Evolutionary conservation across 176 grass and related monocot species (phyloP).

Genomic region (Thinopyrum elongatum): DNA sequence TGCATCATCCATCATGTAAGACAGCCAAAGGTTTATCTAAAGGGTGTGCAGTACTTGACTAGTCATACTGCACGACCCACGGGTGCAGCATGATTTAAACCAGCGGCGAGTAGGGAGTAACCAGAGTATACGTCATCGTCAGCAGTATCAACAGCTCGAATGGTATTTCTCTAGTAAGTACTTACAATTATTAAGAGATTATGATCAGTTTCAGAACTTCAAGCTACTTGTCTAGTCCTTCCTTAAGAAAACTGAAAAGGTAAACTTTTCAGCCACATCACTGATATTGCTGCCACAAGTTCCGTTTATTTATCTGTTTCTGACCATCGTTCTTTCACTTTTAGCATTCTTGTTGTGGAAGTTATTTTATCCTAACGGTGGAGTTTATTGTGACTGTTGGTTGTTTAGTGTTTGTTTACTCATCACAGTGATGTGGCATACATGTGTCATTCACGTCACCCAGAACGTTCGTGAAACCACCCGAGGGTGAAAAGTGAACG

Average conservation of each 20-base stretch:
- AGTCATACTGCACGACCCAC: background rate
- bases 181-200: background rate
- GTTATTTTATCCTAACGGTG: background rate
- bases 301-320: background rate
- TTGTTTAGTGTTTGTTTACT: no score
- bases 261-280: background rate
- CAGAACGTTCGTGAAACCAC: background rate
- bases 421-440: no score
- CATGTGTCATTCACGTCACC: no score
- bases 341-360: background rate
- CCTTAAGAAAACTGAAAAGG: background rate
- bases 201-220: constrained; percentile 4
- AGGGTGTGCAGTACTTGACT: background rate
- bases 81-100: background rate
- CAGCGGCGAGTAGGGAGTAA: background rate
- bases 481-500: background rate
- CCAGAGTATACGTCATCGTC: constrained; percentile 5
- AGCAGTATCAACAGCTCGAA: background rate
- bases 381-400: background rate
- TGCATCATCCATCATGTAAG: background rate
- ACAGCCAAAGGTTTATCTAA: background rate
- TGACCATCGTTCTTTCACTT: background rate
- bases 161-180: background rate
- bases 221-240: background rate
- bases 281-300: background rate